Evolutionary conservation across 306 rosid species (phyloP), one percentile per base, ranked within the genome.

Genomic region (Begonia masoniana): DNA sequence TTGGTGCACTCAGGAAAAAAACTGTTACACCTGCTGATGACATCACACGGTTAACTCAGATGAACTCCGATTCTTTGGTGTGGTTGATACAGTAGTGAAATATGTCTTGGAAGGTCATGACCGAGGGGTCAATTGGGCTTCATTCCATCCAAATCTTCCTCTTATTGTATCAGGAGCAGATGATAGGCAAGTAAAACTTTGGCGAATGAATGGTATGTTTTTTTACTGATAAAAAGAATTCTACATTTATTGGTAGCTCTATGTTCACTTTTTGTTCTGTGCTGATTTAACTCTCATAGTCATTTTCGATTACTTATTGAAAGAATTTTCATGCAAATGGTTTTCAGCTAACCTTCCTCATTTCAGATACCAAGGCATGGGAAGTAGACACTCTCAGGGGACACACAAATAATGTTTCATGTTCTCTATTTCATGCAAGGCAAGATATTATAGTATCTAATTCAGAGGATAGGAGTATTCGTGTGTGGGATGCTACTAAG

Each of bases 61-160:
- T 87, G 94, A 87, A 87, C 55, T 62, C 94, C 1, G 96, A 87
- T 74, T 87, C 58, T 87, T 87, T 64, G 96, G 96, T 53, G 94
- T 85, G 12, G 73, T 81, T 51, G 96, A 87, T 70, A 88, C 94
- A 15, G 78, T 87, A 36, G 94, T 83, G 14, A 87, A 87, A 66
- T 87, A 87, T 51, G 96, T 87, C 26, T 74, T 87, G 74, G 96
- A 87, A 68, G 96, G 96, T 62, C 96, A 87, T 76, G 96, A 87
- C 66, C 76, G 96, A 21, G 96, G 96, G 52, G 96, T 87, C 64
- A 87, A 87, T 60, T 87, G 96, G 96, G 96, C 96, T 62, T 68
- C 84, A 46, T 87, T 87, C 55, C 96, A 87, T 64, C 96, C 96
- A 43, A 80, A 84, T 3, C 81, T 83, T 49, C 96, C 96, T 52